These are phyloP conservation scores for Allium sativum DNA, from an alignment of 106 monocot genomes.

Conservation along the genomic window DNA sequence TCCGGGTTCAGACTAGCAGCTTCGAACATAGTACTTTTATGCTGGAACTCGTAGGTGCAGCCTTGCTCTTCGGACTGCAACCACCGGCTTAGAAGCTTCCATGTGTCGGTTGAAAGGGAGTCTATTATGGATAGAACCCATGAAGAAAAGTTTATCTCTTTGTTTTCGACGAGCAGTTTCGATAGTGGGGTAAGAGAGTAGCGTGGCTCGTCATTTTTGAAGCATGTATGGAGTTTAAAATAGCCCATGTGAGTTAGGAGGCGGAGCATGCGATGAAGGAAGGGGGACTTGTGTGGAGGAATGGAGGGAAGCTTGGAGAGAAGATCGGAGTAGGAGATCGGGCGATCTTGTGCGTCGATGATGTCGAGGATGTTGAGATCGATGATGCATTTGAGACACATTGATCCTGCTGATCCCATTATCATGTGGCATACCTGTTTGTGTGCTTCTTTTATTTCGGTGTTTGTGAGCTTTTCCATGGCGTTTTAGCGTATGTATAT, in stretches of 20 bases:
- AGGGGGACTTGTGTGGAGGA: not conserved
- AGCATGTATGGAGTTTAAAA: not conserved
- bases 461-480: too few relatives aligned
- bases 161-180: not conserved
- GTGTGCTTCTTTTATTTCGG: not conserved
- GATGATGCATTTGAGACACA: conserved; percentile 2
- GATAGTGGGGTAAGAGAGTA: not conserved
- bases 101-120: not conserved
- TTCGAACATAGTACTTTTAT: not conserved
- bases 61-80: not conserved
- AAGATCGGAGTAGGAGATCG: not conserved
- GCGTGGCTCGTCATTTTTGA: not conserved
- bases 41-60: not conserved
- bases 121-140: not conserved
- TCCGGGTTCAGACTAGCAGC: not conserved
- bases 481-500: too few relatives aligned
- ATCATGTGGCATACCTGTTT: not conserved
- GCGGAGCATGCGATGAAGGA: not conserved
- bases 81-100: not conserved
- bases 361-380: not conserved
- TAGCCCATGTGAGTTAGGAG: not conserved
- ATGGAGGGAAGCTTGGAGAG: not conserved
- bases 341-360: not conserved
- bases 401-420: not conserved
- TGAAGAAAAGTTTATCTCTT: not conserved